These are phyloP conservation scores for Dothistroma pini DNA, from an alignment of 2,329 filamentous ascomycete species.

Conservation along the genomic window DNA sequence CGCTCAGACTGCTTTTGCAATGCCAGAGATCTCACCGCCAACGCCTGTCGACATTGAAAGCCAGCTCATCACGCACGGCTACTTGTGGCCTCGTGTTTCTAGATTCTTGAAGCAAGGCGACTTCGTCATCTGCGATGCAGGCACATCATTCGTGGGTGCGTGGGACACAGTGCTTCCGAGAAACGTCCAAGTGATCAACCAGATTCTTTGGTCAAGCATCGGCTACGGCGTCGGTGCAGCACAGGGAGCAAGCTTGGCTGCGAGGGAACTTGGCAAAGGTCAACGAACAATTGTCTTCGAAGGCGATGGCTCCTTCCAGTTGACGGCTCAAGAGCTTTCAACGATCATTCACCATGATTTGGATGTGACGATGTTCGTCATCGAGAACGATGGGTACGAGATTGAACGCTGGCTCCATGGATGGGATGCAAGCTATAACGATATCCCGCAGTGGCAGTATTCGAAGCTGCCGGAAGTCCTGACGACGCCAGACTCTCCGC, in stretches of 20 bases:
- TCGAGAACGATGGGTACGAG: conserved; percentile 47
- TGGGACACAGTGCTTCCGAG: conserved; percentile 78
- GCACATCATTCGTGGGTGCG: conserved; percentile 83
- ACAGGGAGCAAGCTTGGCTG: conserved; percentile 69
- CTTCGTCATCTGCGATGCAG: conserved; percentile 80
- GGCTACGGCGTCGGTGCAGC: conserved; percentile 61
- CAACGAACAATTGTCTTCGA: conserved; percentile 9
- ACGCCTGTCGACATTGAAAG: conserved; percentile 16
- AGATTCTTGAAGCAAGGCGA: conserved; percentile 63
- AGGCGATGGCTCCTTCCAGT: conserved; percentile 60
- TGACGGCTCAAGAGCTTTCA: conserved; percentile 63
- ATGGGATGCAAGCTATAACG: conserved; percentile 26
- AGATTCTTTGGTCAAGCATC: conserved; percentile 69
- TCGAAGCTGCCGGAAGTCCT: conserved; percentile 10
- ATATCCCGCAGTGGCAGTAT: conserved; percentile 17
- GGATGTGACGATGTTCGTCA: conserved; percentile 40
- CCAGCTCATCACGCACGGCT: conserved; percentile 61
- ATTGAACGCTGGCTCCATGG: conserved; percentile 47
- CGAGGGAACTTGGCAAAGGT: conserved; percentile 51
- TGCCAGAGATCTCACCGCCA: conserved; percentile 9
- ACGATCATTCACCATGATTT: conserved; percentile 53
- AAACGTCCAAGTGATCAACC: conserved; percentile 72
- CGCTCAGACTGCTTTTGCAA: background rate
- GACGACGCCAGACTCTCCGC: conserved; percentile 4
- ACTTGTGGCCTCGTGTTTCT: conserved; percentile 69